phyloP scores from a whole-genome alignment of 306 rosid genomes.

The Trifolium pratense region DNA sequence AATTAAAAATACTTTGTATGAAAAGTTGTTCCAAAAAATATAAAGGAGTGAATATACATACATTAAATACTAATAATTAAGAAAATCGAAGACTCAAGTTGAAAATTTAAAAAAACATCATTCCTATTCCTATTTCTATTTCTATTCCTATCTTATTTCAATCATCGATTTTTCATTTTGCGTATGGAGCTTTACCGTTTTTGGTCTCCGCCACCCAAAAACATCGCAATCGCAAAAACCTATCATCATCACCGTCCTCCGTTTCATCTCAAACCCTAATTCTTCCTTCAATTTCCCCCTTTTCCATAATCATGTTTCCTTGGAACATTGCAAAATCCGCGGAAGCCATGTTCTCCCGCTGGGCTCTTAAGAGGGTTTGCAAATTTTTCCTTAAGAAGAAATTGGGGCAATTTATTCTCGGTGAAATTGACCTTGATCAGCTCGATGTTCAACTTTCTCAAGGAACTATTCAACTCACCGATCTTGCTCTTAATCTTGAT shows the following conservation, averaged over 20 bases:
- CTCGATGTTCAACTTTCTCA: constrained; percentile 82
- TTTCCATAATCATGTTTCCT: constrained; percentile 62
- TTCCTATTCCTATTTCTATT: not conserved
- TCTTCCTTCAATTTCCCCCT: not conserved
- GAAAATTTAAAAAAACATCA: not conserved
- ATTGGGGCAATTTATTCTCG: constrained; percentile 82
- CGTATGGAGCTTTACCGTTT: constrained; percentile 46
- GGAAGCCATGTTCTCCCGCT: constrained; percentile 89
- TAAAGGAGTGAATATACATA: no score
- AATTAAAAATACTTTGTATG: no score
- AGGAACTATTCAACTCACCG: constrained; percentile 91
- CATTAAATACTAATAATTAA: no score
- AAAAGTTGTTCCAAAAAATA: no score
- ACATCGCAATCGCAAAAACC: not conserved
- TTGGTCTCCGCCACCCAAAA: constrained; percentile 35
- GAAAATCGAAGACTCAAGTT: not conserved
- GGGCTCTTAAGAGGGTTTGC: constrained; percentile 85
- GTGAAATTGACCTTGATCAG: constrained; percentile 90
- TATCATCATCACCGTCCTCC: not conserved
- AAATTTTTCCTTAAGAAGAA: constrained; percentile 92
- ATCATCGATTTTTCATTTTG: constrained; percentile 7
- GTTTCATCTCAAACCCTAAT: constrained; percentile 41
- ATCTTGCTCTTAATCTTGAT: constrained; percentile 89
- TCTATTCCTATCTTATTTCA: not conserved
- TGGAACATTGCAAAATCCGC: constrained; percentile 97